phyloP scores from a whole-genome alignment of 2,329 filamentous ascomycete genomes.

The Ceratocystis lukuohia region DNA sequence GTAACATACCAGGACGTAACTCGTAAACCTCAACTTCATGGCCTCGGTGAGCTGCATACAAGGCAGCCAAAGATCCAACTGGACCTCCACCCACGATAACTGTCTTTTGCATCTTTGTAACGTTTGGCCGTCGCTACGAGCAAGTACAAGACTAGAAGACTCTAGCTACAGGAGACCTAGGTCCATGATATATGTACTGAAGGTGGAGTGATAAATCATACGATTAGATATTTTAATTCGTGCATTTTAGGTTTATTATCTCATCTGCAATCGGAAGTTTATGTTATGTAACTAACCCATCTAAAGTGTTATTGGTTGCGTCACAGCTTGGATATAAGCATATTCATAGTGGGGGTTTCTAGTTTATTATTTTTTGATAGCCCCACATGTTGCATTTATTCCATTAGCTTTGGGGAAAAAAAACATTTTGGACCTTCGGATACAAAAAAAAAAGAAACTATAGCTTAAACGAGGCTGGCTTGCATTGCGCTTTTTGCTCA shows the following conservation, averaged over 20 bases:
- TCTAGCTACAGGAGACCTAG: not conserved
- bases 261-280: not conserved
- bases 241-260: not conserved
- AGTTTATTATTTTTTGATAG: not conserved
- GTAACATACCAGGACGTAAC: conserved; percentile 64
- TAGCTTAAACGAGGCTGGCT: not conserved
- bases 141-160: not conserved
- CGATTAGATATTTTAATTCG: not conserved
- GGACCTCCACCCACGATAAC: conserved; percentile 85
- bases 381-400: not conserved
- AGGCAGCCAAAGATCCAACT: conserved; percentile 77
- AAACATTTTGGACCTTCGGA: not conserved
- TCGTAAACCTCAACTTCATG: conserved; percentile 91
- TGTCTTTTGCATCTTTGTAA: conserved; percentile 43
- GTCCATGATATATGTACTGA: not conserved
- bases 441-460: not conserved
- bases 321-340: conserved; percentile 2
- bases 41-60: conserved; percentile 82
- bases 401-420: not conserved
- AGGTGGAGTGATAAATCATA: not conserved
- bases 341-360: not conserved
- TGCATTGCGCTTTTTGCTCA: not conserved
- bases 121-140: not conserved
- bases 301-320: not conserved
- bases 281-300: conserved; percentile 2